Conservation (phyloP, 108 stramenopile genomes). For the Asterionellopsis glacialis region DNA sequence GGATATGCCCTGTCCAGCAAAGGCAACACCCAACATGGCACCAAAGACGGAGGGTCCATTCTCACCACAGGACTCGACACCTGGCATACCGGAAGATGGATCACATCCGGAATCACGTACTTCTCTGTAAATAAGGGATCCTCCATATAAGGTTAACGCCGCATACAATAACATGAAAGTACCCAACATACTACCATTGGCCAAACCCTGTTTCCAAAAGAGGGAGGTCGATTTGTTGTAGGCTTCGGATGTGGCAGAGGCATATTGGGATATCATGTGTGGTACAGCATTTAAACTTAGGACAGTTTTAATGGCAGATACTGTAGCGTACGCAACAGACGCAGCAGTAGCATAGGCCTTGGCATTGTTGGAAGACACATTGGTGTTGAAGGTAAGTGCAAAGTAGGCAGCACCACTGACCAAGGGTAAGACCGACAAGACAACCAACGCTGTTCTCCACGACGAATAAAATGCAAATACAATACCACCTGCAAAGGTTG, state of each 20-base stretch:
- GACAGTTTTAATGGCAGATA: slow-evolving; percentile 39
- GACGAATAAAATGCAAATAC: slow-evolving; percentile 17
- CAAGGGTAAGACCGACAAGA: slow-evolving; percentile 12
- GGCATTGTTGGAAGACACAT: not conserved
- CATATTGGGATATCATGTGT: slow-evolving; percentile 36
- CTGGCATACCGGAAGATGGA: slow-evolving; percentile 13
- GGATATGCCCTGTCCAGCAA: slow-evolving; percentile 32
- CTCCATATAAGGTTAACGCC: slow-evolving; percentile 38
- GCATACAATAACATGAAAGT: slow-evolving; percentile 32
- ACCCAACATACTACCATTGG: slow-evolving; percentile 43
- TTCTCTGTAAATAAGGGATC: slow-evolving; percentile 31
- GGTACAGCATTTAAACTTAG: slow-evolving; percentile 39
- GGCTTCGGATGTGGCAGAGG: slow-evolving; percentile 34
- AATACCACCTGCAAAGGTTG: slow-evolving; percentile 28
- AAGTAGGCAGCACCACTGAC: slow-evolving; percentile 10
- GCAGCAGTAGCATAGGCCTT: slow-evolving; percentile 27
- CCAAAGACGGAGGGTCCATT: slow-evolving; percentile 32
- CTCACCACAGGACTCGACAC: slow-evolving; percentile 15
- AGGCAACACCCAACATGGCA: slow-evolving; percentile 41
- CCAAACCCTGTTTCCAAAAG: slow-evolving; percentile 20
- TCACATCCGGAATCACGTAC: slow-evolving; percentile 26
- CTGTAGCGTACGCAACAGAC: slow-evolving; percentile 21
- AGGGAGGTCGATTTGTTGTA: slow-evolving; percentile 20
- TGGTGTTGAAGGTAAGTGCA: slow-evolving; percentile 16
- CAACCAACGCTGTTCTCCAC: slow-evolving; percentile 18